These are phyloP conservation scores for Goniomonas avonlea DNA, from an alignment of 78 protist species.

Conservation along the genomic window DNA sequence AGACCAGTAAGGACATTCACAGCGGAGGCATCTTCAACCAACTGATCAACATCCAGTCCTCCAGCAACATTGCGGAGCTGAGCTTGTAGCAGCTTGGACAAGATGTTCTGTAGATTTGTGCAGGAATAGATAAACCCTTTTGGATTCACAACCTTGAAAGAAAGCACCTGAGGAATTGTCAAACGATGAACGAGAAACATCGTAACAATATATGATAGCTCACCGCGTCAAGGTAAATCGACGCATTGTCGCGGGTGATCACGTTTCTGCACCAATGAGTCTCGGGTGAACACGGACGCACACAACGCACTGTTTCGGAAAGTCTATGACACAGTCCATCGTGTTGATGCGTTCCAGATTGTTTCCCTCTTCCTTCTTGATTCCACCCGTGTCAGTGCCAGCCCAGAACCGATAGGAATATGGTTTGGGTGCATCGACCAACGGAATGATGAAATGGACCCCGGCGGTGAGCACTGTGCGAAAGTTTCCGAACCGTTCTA, in stretches of 20 bases:
- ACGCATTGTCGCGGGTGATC: constrained; percentile 1
- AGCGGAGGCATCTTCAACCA: constrained; percentile 3
- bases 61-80: constrained; percentile 4
- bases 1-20: background rate
- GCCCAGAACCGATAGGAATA: background rate
- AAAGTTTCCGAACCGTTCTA: background rate
- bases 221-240: background rate
- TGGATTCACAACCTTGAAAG: background rate
- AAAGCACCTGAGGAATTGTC: background rate
- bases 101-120: background rate
- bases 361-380: background rate
- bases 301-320: background rate
- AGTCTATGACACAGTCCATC: background rate
- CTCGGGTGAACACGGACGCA: no score
- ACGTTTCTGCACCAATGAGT: no score
- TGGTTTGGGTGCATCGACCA: background rate
- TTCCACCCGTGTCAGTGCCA: background rate
- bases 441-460: background rate
- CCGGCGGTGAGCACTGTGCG: background rate
- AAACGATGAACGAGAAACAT: background rate
- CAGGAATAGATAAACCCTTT: background rate
- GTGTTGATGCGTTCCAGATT: background rate
- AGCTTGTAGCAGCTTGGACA: background rate
- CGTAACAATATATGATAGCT: background rate
- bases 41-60: background rate